phyloP scores from a whole-genome alignment of 305 asterid species.

The Ilex paraguariensis region DNA sequence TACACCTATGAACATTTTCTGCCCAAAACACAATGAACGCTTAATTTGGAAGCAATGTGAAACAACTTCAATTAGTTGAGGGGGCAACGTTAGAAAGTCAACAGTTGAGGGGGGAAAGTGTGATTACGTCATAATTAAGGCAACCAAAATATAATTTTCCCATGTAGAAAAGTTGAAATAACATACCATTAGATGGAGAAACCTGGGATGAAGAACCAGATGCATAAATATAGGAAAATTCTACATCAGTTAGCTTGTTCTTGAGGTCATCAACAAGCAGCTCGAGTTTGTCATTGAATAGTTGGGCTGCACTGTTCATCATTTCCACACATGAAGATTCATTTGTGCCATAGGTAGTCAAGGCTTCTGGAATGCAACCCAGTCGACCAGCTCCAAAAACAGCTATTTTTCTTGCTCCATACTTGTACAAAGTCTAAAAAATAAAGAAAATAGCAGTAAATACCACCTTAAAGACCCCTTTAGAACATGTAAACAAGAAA shows the following conservation, averaged over 20 bases:
- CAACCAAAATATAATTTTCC: too few species aligned
- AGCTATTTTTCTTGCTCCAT: conserved; percentile 54
- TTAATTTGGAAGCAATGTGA: too few species aligned
- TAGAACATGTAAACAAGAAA: too few species aligned
- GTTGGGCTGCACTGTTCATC: conserved; percentile 26
- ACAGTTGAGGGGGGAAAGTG: too few species aligned
- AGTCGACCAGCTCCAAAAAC: conserved; percentile 38
- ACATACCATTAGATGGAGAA: conserved; percentile 25
- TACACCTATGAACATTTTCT: too few species aligned
- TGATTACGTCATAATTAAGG: too few species aligned
- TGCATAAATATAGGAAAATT: conserved; percentile 28
- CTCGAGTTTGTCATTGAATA: conserved; percentile 28
- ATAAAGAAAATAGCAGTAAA: too few species aligned
- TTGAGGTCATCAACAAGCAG: conserved; percentile 32
- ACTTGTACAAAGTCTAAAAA: conserved; percentile 14
- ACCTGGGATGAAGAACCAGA: conserved; percentile 23
- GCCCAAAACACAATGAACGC: too few species aligned
- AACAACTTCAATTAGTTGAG: too few species aligned
- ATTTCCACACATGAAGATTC: conserved; percentile 29
- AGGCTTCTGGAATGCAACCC: conserved; percentile 44
- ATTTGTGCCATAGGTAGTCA: conserved; percentile 11
- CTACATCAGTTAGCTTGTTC: conserved; percentile 18
- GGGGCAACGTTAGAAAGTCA: too few species aligned
- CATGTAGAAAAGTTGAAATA: too few species aligned
- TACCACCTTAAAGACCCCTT: too few species aligned